Evolutionary conservation across 2,329 filamentous ascomycete genomes (phyloP).

Genomic region (Davidsoniella eucalypti): DNA sequence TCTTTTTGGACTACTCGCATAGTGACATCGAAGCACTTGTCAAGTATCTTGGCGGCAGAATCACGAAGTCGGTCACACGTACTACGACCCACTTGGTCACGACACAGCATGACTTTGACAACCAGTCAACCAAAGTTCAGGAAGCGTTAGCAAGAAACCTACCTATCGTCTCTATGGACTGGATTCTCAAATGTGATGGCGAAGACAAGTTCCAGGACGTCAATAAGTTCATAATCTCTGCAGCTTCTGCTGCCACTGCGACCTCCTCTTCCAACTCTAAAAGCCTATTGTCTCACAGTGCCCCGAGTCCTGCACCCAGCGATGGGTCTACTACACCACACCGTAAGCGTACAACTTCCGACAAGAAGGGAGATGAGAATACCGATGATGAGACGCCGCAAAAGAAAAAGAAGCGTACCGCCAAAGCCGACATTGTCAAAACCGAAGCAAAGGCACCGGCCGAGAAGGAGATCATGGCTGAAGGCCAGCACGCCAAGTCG

Average conservation of each 20-base stretch:
- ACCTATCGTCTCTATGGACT: constrained; percentile 40
- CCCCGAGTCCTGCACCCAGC: background rate
- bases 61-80: constrained; percentile 30
- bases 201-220: constrained; percentile 17
- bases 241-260: constrained; percentile 13
- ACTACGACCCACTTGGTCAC: constrained; percentile 41
- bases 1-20: constrained; percentile 38
- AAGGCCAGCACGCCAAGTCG: constrained; percentile 31
- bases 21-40: constrained; percentile 29
- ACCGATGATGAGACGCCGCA: background rate
- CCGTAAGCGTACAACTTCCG: background rate
- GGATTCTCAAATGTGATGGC: constrained; percentile 41
- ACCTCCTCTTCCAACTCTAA: background rate
- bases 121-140: constrained; percentile 33
- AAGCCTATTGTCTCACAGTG: background rate
- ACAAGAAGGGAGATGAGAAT: background rate
- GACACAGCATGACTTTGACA: constrained; percentile 34
- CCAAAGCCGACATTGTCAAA: background rate
- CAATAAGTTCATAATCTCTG: constrained; percentile 10
- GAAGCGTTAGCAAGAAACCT: constrained; percentile 30
- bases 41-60: constrained; percentile 30
- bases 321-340: background rate
- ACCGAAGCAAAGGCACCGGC: constrained; percentile 10
- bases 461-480: constrained; percentile 23
- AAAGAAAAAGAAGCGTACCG: background rate